Percentiles rank a stretch among this genome's conserved stretches.
Evolutionary conservation across 257 asterid genomes (phyloP).

Genomic region (Forsythia viridissima): DNA sequence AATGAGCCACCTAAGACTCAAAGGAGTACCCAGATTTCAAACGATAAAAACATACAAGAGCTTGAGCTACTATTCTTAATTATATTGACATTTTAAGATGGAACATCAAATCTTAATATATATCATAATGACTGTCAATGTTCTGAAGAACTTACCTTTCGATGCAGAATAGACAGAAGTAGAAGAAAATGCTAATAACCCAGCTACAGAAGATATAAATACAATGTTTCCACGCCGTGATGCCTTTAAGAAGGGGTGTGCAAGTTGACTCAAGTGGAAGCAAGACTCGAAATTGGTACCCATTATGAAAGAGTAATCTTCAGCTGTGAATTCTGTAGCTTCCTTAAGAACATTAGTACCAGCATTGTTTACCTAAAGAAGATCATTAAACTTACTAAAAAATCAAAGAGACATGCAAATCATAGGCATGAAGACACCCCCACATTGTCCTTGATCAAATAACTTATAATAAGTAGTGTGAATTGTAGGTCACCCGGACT

Average conservation of each 20-base stretch:
- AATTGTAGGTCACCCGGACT: too few relatives aligned
- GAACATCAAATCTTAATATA: too few relatives aligned
- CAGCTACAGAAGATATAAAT: slow-evolving; percentile 4
- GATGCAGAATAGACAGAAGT: background rate
- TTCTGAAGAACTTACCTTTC: background rate
- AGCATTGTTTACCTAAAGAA: background rate
- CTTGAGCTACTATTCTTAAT: too few relatives aligned
- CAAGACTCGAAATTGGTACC: slow-evolving; percentile 8
- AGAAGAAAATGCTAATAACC: background rate
- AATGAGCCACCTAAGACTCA: too few relatives aligned
- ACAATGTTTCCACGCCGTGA: slow-evolving; percentile 16
- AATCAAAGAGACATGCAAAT: too few relatives aligned
- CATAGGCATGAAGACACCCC: too few relatives aligned
- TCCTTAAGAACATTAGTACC: background rate
- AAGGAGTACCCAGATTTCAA: too few relatives aligned
- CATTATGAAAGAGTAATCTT: background rate
- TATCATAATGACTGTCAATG: background rate
- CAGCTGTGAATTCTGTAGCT: background rate
- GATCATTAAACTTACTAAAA: background rate
- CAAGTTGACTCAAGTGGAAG: slow-evolving; percentile 16
- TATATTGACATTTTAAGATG: too few relatives aligned
- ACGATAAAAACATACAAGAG: too few relatives aligned
- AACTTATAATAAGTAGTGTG: too few relatives aligned
- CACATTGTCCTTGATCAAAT: too few relatives aligned
- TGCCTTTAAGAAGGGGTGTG: slow-evolving; percentile 17